Percentiles rank a stretch among this genome's conserved stretches.
phyloP scores from a whole-genome alignment of 139 green algal species.

The Picochlorum sp. region DNA sequence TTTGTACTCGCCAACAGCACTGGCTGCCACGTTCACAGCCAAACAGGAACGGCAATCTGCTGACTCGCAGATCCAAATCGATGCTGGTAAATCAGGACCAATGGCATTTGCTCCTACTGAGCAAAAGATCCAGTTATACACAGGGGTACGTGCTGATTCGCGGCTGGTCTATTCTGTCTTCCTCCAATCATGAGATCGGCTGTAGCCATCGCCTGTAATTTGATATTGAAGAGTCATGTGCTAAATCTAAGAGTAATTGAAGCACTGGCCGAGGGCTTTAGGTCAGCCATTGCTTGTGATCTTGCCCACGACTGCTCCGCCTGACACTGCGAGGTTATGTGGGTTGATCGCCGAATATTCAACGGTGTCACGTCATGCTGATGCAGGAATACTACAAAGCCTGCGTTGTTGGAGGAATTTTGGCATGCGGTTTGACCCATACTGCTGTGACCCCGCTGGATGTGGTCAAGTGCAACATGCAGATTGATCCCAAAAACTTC shows the following conservation, averaged over 20 bases:
- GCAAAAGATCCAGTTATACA: constrained; percentile 42
- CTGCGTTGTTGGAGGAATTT: constrained; percentile 65
- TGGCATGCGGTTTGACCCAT: constrained; percentile 49
- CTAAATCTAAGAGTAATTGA: too few relatives aligned
- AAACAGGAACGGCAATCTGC: constrained; percentile 10
- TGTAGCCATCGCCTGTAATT: too few relatives aligned
- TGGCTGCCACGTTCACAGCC: constrained; percentile 33
- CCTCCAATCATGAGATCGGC: not conserved
- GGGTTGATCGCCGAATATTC: too few relatives aligned
- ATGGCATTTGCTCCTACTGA: constrained; percentile 23
- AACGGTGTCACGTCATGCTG: not conserved
- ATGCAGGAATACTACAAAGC: constrained; percentile 66
- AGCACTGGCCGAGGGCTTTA: too few relatives aligned
- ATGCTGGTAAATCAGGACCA: not conserved
- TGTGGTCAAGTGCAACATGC: constrained; percentile 93
- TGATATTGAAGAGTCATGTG: too few relatives aligned
- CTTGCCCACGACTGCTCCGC: not conserved
- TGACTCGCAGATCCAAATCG: not conserved
- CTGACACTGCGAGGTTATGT: too few relatives aligned
- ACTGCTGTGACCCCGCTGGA: constrained; percentile 79
- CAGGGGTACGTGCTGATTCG: constrained; percentile 10
- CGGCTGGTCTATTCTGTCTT: not conserved
- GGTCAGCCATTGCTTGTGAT: not conserved
- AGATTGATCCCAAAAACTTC: constrained; percentile 63
- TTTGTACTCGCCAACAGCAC: constrained; percentile 2